Base-by-base conservation (phyloP, 2,329 filamentous ascomycete species). In the Fusarium abutilonis region DNA sequence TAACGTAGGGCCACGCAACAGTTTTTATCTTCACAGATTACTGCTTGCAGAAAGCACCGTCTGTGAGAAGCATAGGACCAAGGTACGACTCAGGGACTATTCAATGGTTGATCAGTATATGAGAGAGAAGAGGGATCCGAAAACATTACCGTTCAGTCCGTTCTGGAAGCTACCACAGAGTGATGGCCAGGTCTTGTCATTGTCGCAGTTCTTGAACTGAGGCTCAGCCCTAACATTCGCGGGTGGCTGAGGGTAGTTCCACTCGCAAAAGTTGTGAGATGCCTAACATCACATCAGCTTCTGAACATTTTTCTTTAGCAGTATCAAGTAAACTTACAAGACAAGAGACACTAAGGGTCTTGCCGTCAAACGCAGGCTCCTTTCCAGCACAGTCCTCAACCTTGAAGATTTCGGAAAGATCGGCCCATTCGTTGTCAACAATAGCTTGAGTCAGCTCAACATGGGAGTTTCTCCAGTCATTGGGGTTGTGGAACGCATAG, bases 131-230 rank as follows among this genome's bases (percentile, higher is more conserved):
- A 3, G 5, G 8, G 23, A 8, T 6, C 1, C 0, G 4, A 2
- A 2, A 19, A 19, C 19, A 19, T 47, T 8, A 54, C 55, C 39
- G 3, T 50, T 48, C 3, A 60, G 23, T 17, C 48, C 41, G 0
- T 4, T 13, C 2, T 28, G 13, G 17, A 60, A 60, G 21, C 56
- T 60, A n/a, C 56, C 50, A 10, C 56, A 60, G 1, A 54, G 36
- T 0, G 36, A 35, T 13, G 47, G 47, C 56, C 56, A 60, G 4
- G 35, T 35, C 4, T 29, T 11, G 14, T 60, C 56, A 10, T 60
- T 60, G 9, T 60, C 56, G 3, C 56, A 60, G 32, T 60, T 60
- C 32, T 53, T 59, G 21, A 45, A 60, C 35, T 60, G 52, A 3
- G 52, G 15, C 10, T 53, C 50, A 2, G 3, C 4, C 14, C 31